Evolutionary conservation across 805 yeast genomes (phyloP), one percentile per base, ranked within the genome.

Genomic region (Barnettozyma vustinii): DNA sequence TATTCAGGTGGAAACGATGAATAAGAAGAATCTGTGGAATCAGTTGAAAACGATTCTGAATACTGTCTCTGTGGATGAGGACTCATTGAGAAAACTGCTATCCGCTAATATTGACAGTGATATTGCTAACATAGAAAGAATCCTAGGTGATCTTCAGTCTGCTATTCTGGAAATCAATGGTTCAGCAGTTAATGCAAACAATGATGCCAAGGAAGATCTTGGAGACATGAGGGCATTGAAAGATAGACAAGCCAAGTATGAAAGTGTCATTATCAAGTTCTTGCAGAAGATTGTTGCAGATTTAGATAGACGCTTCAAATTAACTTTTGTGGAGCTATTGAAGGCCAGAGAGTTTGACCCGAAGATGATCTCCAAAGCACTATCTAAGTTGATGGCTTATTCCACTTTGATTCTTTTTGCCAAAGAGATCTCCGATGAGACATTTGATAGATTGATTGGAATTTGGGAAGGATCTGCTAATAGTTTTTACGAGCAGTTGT

Each of bases 1-100:
- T 44, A 66, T 89, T 16, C 97, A 91, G 65, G 84, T 91, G 7
- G 83, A 83, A 56, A 80, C 92, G 5, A 81, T 87, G 40, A 91
- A 91, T 66, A 87, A 86, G 64, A 87, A 87, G 58, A 63, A 75
- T n/a, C 70, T 90, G 21, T 84, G 82, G 73, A 79, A 76, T 42
- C 90, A 87, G 52, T 73, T 90, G 47, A 77, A 78, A 37, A 79
- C 75, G n/a, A 73, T 90, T 42, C 66, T 90, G 52, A 76, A 77
- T 44, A 84, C 87, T n/a, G 85, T 87, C 9, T 78, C 83, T 48
- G 72, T 89, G 25, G 81, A 82, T 53, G 77, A 78, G 16, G 66
- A 67, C 1, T 82, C 81, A 16, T 66, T 87, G 46, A 62, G 63
- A 9, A 63, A 69, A 20, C 65, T 88, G 27, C 62, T 75, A 18